Conservation (phyloP, 306 rosid species). For the Prunus armeniaca region DNA sequence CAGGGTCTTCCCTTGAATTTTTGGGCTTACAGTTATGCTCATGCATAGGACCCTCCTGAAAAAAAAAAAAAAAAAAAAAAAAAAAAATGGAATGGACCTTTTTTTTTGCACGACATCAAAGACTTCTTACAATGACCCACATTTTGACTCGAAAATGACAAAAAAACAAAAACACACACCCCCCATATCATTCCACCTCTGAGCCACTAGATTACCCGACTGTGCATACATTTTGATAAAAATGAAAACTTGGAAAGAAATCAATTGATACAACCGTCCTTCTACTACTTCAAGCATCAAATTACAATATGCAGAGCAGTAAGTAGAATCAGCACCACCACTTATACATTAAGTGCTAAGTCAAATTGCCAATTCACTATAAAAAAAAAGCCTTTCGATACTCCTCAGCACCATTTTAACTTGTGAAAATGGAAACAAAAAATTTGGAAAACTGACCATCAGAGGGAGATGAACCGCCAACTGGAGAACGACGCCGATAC, state of each 20-base stretch:
- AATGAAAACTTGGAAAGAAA: not conserved
- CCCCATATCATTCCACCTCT: not conserved
- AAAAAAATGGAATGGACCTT: not conserved
- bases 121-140: not conserved
- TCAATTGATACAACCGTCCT: not conserved
- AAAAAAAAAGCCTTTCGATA: not conserved
- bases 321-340: not conserved
- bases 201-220: not conserved
- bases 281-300: no score
- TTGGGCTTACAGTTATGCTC: slow-evolving; percentile 55
- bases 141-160: not conserved
- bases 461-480: slow-evolving; percentile 54
- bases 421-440: slow-evolving; percentile 19
- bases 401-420: slow-evolving; percentile 12
- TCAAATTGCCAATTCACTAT: not conserved
- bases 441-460: slow-evolving; percentile 55
- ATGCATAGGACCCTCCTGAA: slow-evolving; percentile 62
- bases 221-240: not conserved
- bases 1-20: slow-evolving; percentile 36
- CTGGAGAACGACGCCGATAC: slow-evolving; percentile 77
- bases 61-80: slow-evolving; percentile 25
- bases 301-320: no score
- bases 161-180: not conserved
- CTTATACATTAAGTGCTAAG: not conserved
- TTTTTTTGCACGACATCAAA: not conserved